Conservation (phyloP, 176 grass and related monocot species). For the Melocanna baccifera region DNA sequence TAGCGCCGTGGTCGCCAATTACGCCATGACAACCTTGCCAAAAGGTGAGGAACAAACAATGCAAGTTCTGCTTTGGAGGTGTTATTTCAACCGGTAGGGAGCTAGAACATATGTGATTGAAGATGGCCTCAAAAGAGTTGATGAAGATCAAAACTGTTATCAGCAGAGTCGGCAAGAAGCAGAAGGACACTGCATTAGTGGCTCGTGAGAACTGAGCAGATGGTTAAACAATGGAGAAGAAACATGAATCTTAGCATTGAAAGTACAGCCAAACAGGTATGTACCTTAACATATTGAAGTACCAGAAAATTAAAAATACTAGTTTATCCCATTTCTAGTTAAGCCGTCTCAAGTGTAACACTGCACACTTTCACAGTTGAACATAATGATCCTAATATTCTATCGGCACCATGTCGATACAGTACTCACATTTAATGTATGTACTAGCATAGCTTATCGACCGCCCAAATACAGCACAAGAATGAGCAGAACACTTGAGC, state of each 20-base stretch:
- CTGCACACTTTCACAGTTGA: neutral
- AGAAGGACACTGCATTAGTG: neutral
- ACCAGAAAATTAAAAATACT: neutral
- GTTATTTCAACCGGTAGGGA: neutral
- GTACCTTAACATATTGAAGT: neutral
- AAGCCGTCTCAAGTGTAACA: neutral
- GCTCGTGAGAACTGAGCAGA: neutral
- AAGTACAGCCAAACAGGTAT: neutral
- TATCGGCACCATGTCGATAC: neutral
- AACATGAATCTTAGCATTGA: neutral
- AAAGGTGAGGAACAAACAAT: neutral
- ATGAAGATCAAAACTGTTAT: neutral
- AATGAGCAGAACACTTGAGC: neutral
- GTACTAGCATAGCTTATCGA: neutral
- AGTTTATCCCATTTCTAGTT: neutral
- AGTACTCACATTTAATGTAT: neutral
- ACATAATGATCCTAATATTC: neutral
- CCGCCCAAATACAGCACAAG: neutral
- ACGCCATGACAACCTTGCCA: too few species aligned
- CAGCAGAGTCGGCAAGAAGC: neutral
- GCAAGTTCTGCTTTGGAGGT: neutral
- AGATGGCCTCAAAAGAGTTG: neutral
- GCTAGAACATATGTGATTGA: neutral
- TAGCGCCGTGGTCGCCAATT: too few species aligned
- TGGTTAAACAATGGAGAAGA: neutral